Conservation (phyloP, 2,329 filamentous ascomycete species). For the Pyrenochaeta sp. region DNA sequence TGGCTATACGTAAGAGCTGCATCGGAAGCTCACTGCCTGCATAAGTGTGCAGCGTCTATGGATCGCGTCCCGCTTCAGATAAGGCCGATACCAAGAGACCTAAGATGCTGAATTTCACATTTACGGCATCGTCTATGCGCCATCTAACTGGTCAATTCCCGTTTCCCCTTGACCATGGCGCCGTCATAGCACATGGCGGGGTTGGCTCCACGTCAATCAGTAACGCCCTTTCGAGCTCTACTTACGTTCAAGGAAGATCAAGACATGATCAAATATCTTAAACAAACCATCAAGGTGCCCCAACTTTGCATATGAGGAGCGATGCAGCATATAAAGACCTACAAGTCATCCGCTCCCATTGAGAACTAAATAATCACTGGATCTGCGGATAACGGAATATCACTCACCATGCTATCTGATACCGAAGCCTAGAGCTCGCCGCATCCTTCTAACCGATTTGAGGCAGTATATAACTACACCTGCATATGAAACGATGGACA, state of each 20-base stretch:
- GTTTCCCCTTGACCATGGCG: conserved; percentile 4
- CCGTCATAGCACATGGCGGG: conserved; percentile 41
- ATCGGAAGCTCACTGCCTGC: conserved; percentile 29
- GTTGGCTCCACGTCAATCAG: conserved; percentile 23
- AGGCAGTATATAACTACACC: conserved; percentile 20
- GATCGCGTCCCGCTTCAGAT: conserved; percentile 32
- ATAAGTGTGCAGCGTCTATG: conserved; percentile 17
- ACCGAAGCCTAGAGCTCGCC: conserved; percentile 13
- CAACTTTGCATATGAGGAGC: neutral
- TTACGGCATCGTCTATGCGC: conserved; percentile 28
- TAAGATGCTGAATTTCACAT: conserved; percentile 21
- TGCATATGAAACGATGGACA: conserved; percentile 33
- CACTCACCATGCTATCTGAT: conserved; percentile 4
- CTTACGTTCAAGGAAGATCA: neutral
- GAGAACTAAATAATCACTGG: too few relatives aligned
- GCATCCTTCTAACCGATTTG: conserved; percentile 29
- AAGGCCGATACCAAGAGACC: conserved; percentile 29
- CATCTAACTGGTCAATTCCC: conserved; percentile 32
- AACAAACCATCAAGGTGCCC: conserved; percentile 23
- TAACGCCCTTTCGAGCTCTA: conserved; percentile 7
- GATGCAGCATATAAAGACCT: neutral
- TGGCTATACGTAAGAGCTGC: conserved; percentile 34
- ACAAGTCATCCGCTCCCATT: neutral
- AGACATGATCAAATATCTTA: conserved; percentile 8
- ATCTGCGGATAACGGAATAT: neutral